phyloP scores from a whole-genome alignment of 495 filamentous ascomycete genomes.

The Tuber aestivum region DNA sequence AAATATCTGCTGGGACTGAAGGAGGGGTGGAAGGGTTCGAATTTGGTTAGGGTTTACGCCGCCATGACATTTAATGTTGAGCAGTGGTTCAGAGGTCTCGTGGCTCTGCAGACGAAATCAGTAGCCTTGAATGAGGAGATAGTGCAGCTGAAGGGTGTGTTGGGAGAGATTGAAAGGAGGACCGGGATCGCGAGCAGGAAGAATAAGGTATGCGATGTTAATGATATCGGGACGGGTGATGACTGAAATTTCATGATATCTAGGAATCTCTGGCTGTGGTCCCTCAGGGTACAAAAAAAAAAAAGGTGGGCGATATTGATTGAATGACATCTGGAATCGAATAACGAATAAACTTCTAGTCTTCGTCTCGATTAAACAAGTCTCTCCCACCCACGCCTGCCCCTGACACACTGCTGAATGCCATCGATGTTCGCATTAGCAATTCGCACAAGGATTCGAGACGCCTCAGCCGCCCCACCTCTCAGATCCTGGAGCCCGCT shows the following conservation, averaged over 20 bases:
- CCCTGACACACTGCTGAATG: constrained; percentile 20
- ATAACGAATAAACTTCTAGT: background rate
- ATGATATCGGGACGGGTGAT: background rate
- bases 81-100: constrained; percentile 72
- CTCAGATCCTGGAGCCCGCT: constrained; percentile 10
- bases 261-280: constrained; percentile 13
- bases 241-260: background rate
- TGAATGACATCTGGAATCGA: background rate
- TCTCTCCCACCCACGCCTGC: constrained; percentile 27
- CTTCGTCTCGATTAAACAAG: constrained; percentile 18
- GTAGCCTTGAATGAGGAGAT: constrained; percentile 56
- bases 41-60: constrained; percentile 60
- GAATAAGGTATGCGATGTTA: constrained; percentile 25
- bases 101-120: constrained; percentile 62
- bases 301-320: constrained; percentile 24
- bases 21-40: constrained; percentile 53
- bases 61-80: constrained; percentile 81
- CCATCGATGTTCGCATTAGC: constrained; percentile 21
- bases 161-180: constrained; percentile 70
- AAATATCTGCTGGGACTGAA: constrained; percentile 63
- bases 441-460: constrained; percentile 6
- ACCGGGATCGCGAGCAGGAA: constrained; percentile 61
- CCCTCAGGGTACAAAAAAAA: constrained; percentile 11
- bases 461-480: constrained; percentile 7
- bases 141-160: constrained; percentile 58